Percentiles rank a stretch among this genome's conserved stretches.
Evolutionary conservation across 805 yeast species (phyloP).

Genomic region (Candida multigemmis): DNA sequence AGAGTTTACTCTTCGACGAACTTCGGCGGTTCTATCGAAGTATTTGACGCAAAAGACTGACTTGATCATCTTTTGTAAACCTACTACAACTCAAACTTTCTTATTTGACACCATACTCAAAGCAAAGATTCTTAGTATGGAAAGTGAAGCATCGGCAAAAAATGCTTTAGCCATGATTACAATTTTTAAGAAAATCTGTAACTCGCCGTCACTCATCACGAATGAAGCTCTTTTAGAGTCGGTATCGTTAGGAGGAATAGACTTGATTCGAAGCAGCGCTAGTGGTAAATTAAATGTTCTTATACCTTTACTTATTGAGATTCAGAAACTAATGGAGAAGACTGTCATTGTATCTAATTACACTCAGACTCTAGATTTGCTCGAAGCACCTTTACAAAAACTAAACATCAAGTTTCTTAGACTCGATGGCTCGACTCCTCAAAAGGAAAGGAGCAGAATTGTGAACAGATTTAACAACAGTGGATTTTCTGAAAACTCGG

Average conservation of each 20-base stretch:
- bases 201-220: slow-evolving; percentile 59
- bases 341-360: slow-evolving; percentile 81
- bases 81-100: slow-evolving; percentile 51
- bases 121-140: slow-evolving; percentile 21
- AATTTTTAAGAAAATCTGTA: slow-evolving; percentile 71
- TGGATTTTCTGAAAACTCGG: slow-evolving; percentile 31
- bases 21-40: slow-evolving; percentile 44
- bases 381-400: slow-evolving; percentile 47
- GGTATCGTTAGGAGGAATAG: slow-evolving; percentile 1
- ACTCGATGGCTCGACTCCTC: slow-evolving; percentile 79
- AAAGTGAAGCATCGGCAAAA: slow-evolving; percentile 15
- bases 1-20: slow-evolving; percentile 64
- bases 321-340: slow-evolving; percentile 49
- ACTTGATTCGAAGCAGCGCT: slow-evolving; percentile 3
- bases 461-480: slow-evolving; percentile 62
- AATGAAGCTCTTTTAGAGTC: slow-evolving; percentile 37
- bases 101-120: slow-evolving; percentile 44
- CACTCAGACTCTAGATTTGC: slow-evolving; percentile 75
- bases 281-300: slow-evolving; percentile 65
- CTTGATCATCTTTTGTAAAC: slow-evolving; percentile 66
- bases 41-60: slow-evolving; percentile 73
- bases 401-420: slow-evolving; percentile 46
- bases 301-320: slow-evolving; percentile 43
- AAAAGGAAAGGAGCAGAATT: slow-evolving; percentile 50
- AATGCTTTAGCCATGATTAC: slow-evolving; percentile 64